These are phyloP conservation scores for Cercospora zeae-maydis DNA, from an alignment of 2,329 filamentous ascomycete genomes.

Conservation along the genomic window DNA sequence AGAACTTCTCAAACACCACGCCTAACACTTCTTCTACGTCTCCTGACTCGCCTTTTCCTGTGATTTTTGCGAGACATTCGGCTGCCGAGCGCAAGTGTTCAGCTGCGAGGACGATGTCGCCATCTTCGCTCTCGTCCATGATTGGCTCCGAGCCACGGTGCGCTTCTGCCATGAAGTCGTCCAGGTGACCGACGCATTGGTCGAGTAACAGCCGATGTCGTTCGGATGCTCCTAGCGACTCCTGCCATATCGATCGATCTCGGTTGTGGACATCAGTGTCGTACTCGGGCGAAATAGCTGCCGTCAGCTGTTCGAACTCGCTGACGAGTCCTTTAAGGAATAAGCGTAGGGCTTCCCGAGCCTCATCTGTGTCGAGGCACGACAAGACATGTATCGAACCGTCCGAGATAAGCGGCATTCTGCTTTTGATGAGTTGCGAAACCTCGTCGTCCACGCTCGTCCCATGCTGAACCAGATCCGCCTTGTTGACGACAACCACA, in stretches of 20 bases:
- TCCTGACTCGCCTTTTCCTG: slow-evolving; percentile 75
- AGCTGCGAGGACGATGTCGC: slow-evolving; percentile 85
- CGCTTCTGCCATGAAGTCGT: slow-evolving; percentile 66
- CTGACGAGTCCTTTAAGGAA: slow-evolving; percentile 66
- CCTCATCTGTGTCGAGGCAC: slow-evolving; percentile 49
- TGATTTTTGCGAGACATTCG: slow-evolving; percentile 77
- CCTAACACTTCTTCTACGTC: slow-evolving; percentile 95
- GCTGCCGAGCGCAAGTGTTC: slow-evolving; percentile 83
- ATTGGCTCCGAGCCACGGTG: neutral
- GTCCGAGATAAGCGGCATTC: slow-evolving; percentile 43
- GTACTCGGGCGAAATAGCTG: slow-evolving; percentile 38
- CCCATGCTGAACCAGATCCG: slow-evolving; percentile 42
- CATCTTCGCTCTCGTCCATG: slow-evolving; percentile 43
- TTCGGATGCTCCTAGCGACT: slow-evolving; percentile 85
- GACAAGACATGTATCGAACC: slow-evolving; percentile 63
- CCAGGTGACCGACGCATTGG: slow-evolving; percentile 67
- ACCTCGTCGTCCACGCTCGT: slow-evolving; percentile 14
- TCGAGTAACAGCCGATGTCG: slow-evolving; percentile 79
- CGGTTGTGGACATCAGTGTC: slow-evolving; percentile 39
- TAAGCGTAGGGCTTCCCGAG: slow-evolving; percentile 63
- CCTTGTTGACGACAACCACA: slow-evolving; percentile 61
- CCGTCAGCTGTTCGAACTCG: slow-evolving; percentile 68
- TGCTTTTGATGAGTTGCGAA: slow-evolving; percentile 34
- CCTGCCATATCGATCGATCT: slow-evolving; percentile 68
- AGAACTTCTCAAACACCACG: slow-evolving; percentile 90